Evolutionary conservation across 2,329 filamentous ascomycete genomes (phyloP), one percentile per base, ranked within the genome.

Genomic region (Cordyceps tenuipes): DNA sequence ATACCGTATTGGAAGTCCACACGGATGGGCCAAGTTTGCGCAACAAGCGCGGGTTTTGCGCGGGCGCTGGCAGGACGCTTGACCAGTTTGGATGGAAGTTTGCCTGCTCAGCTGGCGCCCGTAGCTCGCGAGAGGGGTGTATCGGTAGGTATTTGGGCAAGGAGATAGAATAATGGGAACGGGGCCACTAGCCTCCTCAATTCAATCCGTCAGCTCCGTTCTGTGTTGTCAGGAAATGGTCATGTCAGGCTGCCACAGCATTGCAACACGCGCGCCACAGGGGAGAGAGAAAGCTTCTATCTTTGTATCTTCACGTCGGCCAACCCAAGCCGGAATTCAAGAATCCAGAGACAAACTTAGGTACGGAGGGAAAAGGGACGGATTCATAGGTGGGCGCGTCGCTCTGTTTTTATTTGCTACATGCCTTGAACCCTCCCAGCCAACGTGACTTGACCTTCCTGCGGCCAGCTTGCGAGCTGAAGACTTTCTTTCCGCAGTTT

Each of bases 21-120:
- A 36, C 34, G 12, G 34, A 57, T 47, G 47, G 23, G 21, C 55
- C 55, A 57, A 57, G 55, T 57, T 57, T 57, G 55, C 55, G 44
- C 55, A 50, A 50, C 55, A 57, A 43, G 55, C 55, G 54, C 55
- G 46, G 55, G 55, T 46, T 34, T 21, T 41, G 54, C 34, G 34
- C 34, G 34, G 34, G 34, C 34, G 34, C 26, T 5, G 26, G 26
- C 26, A 46, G 26, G 26, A 21, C 23, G 53, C 53, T 19, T 47
- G 34, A n/a, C 26, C 53, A 47, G 19, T 47, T 47, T 43, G 12
- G 19, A n/a, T 36, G 21, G 7, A 48, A 39, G 54, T 57, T 57
- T 57, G 54, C 54, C 31, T 48, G 54, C 29, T 26, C 43, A 39
- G 29, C 54, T 13, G 19, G 44, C 54, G 21, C 54, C 44, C 54